Conservation (phyloP, 2,329 filamentous ascomycete genomes). For the Emericellopsis cladophorae region DNA sequence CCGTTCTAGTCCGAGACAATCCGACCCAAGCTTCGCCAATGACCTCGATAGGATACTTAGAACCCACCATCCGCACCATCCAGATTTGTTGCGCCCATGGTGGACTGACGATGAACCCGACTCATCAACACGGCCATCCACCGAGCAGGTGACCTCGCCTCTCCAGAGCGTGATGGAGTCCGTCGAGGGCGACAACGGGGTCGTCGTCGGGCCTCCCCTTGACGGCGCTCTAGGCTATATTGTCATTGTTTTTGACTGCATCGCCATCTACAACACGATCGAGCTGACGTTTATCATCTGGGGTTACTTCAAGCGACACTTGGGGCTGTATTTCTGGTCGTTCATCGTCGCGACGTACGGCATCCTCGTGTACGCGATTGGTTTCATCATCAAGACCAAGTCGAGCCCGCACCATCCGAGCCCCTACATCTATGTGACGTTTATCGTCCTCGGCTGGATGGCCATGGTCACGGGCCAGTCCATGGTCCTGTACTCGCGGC, state of each 20-base stretch:
- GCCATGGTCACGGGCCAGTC: slow-evolving; percentile 49
- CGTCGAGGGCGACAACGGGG: too few species aligned
- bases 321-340: slow-evolving; percentile 25
- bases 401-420: too few species aligned
- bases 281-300: slow-evolving; percentile 22
- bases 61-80: too few species aligned
- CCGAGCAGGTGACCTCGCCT: too few species aligned
- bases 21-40: too few species aligned
- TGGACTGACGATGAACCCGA: too few species aligned
- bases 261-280: slow-evolving; percentile 20
- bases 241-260: slow-evolving; percentile 16
- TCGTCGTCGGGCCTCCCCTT: not conserved
- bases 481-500: slow-evolving; percentile 48
- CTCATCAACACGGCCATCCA: too few species aligned
- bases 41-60: too few species aligned
- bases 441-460: slow-evolving; percentile 15
- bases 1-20: too few species aligned
- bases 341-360: slow-evolving; percentile 20
- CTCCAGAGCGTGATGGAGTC: too few species aligned
- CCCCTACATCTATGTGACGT: slow-evolving; percentile 6
- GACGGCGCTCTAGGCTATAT: slow-evolving; percentile 2
- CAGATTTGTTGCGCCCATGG: too few species aligned
- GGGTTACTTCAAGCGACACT: slow-evolving; percentile 18
- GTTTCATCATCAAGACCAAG: slow-evolving; percentile 27
- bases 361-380: slow-evolving; percentile 22